Percentiles rank a stretch among this genome's conserved stretches.
Conservation (phyloP, 1,284 basidiomycete species). For the Chalciporus sp. region DNA sequence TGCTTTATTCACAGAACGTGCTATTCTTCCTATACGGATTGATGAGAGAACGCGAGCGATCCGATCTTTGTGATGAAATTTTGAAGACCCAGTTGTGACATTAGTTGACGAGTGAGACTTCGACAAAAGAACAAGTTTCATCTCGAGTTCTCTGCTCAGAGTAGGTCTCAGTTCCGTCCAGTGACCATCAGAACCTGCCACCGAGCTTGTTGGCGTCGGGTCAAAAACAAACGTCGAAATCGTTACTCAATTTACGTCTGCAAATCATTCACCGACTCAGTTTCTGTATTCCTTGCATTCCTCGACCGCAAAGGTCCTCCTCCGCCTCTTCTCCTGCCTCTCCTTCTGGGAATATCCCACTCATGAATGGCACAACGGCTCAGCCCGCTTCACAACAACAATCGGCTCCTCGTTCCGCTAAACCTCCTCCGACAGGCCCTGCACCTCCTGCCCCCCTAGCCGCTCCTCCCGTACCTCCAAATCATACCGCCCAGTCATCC, state of each 20-base stretch:
- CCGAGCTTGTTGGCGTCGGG: background rate
- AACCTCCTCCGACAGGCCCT: slow-evolving; percentile 56
- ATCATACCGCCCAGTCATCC: slow-evolving; percentile 30
- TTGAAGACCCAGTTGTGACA: background rate
- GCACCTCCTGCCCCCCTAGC: slow-evolving; percentile 57
- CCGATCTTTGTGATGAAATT: background rate
- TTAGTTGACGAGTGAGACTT: no score
- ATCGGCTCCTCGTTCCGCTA: slow-evolving; percentile 20
- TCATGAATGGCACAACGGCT: slow-evolving; percentile 35
- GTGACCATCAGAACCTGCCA: no score
- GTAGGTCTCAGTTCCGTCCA: no score
- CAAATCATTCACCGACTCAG: slow-evolving; percentile 28
- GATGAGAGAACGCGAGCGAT: background rate
- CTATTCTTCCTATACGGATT: background rate
- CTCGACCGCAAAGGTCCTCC: slow-evolving; percentile 22
- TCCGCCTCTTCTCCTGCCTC: slow-evolving; percentile 6
- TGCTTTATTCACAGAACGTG: no score
- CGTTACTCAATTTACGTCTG: slow-evolving; percentile 9
- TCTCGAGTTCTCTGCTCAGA: no score
- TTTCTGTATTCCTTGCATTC: slow-evolving; percentile 31
- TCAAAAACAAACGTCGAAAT: slow-evolving; percentile 2
- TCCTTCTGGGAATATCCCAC: slow-evolving; percentile 12
- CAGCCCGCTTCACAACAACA: slow-evolving; percentile 1
- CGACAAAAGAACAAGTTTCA: no score
- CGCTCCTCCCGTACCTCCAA: slow-evolving; percentile 49